Evolutionary conservation across 352 stramenopile species (phyloP), one percentile per base, ranked within the genome.

Genomic region (Pythium myriotylum): DNA sequence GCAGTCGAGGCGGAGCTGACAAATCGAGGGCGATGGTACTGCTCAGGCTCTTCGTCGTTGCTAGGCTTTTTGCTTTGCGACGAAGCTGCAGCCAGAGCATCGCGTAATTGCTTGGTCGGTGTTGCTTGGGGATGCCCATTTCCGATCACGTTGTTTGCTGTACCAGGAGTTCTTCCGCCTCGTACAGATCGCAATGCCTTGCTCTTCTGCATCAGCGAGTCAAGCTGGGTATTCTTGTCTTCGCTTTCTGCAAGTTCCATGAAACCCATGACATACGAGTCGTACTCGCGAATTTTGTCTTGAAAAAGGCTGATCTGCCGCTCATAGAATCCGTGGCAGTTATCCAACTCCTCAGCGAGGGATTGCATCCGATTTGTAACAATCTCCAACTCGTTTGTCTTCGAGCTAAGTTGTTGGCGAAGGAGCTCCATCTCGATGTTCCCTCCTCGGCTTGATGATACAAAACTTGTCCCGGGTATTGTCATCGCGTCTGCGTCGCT

Each of bases 181-280:
- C 81, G 79, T 19, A 91, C 79, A 1, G 79, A 86, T 14, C 77
- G 80, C 33, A 91, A 48, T 46, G 78, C 86, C 57, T 76, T 88
- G 17, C 67, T 73, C 49, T 81, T 87, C 22, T 81, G 59, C 57
- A 77, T 41, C 7, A 88, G 41, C 13, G 70, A 81, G 33, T 89
- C 76, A 17, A 85, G 59, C 49, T 86, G 76, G 26, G 65, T 48
- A 4, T 51, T 54, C 62, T 81, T 76, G 62, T 70, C 70, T 16
- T 77, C 74, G 17, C 62, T 74, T n/a, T 79, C 75, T 19, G 64
- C 73, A n/a, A 68, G 62, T 24, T 81, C 74, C 64, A 78, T 71
- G 35, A 81, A 76, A 2, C 69, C 68, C 5, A 69, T 69, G 0
- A 91, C 54, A 29, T 84, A 65, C 4, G 67, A 60, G 56, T 86